phyloP scores from a whole-genome alignment of 441 rosid genomes.

The Metrosideros polymorpha region DNA sequence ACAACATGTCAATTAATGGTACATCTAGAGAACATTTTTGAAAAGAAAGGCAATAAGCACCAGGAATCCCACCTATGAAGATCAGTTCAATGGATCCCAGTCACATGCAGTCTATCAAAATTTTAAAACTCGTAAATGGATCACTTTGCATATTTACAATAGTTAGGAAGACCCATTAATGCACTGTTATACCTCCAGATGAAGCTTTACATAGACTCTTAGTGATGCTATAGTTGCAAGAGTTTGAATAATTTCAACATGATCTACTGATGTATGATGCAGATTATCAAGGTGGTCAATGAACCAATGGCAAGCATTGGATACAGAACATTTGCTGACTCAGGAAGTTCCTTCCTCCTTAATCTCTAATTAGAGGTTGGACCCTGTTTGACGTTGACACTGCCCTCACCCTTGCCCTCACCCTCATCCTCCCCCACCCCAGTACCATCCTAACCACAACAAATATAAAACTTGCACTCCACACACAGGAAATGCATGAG shows the following conservation, averaged over 20 bases:
- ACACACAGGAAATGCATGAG: not conserved
- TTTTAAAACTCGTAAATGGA: not conserved
- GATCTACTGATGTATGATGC: not conserved
- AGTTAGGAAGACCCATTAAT: not conserved
- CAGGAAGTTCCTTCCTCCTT: not conserved
- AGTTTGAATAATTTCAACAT: not conserved
- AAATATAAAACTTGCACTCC: not conserved
- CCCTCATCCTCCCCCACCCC: not conserved
- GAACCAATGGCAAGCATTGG: not conserved
- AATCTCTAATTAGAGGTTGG: not conserved
- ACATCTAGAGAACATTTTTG: not conserved
- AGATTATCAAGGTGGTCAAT: not conserved
- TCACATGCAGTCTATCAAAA: not conserved
- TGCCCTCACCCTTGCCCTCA: not conserved
- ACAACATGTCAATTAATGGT: not conserved
- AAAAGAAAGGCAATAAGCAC: not conserved
- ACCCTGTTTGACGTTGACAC: not conserved
- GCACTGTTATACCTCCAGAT: not conserved
- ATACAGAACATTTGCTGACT: not conserved
- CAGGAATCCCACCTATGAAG: not conserved
- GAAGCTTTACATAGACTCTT: not conserved
- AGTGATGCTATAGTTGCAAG: not conserved
- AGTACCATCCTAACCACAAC: not conserved
- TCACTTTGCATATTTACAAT: not conserved
- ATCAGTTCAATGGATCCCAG: not conserved